Evolutionary conservation across 495 filamentous ascomycete genomes (phyloP).

Genomic region (Trichoderma reesei): DNA sequence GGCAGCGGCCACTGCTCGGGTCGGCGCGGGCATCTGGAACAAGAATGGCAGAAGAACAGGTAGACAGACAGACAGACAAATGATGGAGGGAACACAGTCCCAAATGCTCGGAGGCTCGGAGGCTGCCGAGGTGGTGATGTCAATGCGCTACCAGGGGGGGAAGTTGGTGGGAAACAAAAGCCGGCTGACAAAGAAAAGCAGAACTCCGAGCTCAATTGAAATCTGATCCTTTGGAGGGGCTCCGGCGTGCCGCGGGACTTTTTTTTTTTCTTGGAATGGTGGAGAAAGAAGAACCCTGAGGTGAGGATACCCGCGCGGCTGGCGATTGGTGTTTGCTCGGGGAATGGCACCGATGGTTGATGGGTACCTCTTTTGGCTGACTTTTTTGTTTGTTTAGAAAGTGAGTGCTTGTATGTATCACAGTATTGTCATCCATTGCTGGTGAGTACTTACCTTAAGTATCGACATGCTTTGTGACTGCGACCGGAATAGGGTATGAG

Average conservation of each 20-base stretch:
- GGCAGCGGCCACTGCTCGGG: neutral
- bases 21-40: conserved; percentile 2
- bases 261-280: too few relatives aligned
- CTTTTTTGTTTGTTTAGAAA: too few relatives aligned
- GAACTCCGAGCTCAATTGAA: neutral
- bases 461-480: too few relatives aligned
- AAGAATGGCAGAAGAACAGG: neutral
- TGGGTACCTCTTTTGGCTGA: neutral
- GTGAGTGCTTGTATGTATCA: too few relatives aligned
- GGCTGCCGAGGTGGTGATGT: neutral
- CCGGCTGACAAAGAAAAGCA: conserved; percentile 1
- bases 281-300: neutral
- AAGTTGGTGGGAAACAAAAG: too few relatives aligned
- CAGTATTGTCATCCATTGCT: too few relatives aligned
- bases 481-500: too few relatives aligned
- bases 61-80: neutral
- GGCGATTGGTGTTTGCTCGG: neutral
- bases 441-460: too few relatives aligned
- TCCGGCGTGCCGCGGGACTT: neutral
- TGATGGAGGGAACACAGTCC: neutral
- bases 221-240: neutral
- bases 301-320: neutral
- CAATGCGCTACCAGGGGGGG: too few relatives aligned
- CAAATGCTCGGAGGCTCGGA: neutral
- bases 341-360: neutral